These are phyloP conservation scores for Pisolithus thermaeus DNA, from an alignment of 1,284 basidiomycete species.

Conservation along the genomic window DNA sequence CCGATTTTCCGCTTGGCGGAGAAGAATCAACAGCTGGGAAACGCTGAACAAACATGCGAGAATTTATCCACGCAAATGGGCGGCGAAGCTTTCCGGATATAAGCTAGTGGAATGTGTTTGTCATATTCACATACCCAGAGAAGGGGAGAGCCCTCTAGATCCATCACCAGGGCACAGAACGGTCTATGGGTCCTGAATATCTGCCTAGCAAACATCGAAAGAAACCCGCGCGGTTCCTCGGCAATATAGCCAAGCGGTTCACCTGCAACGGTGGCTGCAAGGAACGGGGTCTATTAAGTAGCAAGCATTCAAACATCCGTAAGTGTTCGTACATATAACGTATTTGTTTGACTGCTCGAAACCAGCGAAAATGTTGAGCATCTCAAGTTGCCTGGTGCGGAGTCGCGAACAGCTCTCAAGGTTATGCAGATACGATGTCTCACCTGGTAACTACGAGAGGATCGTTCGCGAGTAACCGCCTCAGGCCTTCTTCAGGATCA, in stretches of 20 bases:
- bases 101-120: background rate
- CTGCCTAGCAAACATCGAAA: slow-evolving; percentile 66
- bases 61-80: slow-evolving; percentile 86
- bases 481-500: slow-evolving; percentile 40
- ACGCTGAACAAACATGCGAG: slow-evolving; percentile 73
- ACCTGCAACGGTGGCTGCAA: slow-evolving; percentile 45
- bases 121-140: slow-evolving; percentile 54
- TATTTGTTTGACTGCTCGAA: slow-evolving; percentile 85
- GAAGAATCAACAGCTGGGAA: slow-evolving; percentile 40
- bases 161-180: slow-evolving; percentile 78
- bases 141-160: slow-evolving; percentile 64
- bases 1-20: slow-evolving; percentile 39
- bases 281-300: background rate
- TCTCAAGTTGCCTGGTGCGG: slow-evolving; percentile 65
- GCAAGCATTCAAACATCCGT: background rate
- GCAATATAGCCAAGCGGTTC: slow-evolving; percentile 51
- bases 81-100: slow-evolving; percentile 53
- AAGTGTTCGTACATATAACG: slow-evolving; percentile 48
- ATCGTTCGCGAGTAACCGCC: slow-evolving; percentile 41
- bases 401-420: slow-evolving; percentile 1
- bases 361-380: slow-evolving; percentile 81
- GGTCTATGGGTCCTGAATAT: slow-evolving; percentile 77
- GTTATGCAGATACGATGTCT: background rate
- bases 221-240: slow-evolving; percentile 64
- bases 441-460: slow-evolving; percentile 57